These are phyloP conservation scores for Trametes pubescens DNA, from an alignment of 1,284 basidiomycete genomes.

Conservation along the genomic window DNA sequence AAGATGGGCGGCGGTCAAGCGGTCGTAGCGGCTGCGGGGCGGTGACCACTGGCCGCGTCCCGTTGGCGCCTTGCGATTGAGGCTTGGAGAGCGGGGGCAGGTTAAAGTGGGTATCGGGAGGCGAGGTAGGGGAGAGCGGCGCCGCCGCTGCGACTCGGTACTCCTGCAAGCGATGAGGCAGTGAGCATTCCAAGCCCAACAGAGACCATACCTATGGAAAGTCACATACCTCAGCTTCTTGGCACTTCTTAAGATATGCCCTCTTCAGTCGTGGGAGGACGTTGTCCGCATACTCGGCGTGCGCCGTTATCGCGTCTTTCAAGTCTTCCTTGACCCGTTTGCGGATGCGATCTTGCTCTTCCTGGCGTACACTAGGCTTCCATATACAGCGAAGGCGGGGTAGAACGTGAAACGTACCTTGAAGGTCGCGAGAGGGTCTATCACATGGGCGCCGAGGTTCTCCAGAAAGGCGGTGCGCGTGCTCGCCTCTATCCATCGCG, in stretches of 20 bases:
- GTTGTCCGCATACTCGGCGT: conserved; percentile 82
- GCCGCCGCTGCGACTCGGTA: conserved; percentile 59
- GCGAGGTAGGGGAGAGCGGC: conserved; percentile 38
- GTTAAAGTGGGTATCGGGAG: conserved; percentile 37
- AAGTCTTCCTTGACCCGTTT: conserved; percentile 91
- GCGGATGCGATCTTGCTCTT: conserved; percentile 87
- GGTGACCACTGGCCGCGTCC: conserved; percentile 56
- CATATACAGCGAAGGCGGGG: conserved; percentile 3
- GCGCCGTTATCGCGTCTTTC: conserved; percentile 75
- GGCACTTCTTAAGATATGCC: conserved; percentile 80
- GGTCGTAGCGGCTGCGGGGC: conserved; percentile 76
- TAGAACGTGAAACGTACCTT: conserved; percentile 56
- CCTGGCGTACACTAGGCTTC: conserved; percentile 51
- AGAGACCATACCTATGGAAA: not conserved
- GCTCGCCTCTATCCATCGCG: conserved; percentile 72
- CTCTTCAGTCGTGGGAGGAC: conserved; percentile 81
- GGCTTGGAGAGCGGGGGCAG: conserved; percentile 40
- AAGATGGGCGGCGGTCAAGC: conserved; percentile 77
- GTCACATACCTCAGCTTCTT: conserved; percentile 77
- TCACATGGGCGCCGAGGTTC: conserved; percentile 75
- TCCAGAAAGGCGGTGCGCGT: conserved; percentile 78
- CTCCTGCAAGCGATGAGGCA: conserved; percentile 54
- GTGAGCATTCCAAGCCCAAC: not conserved
- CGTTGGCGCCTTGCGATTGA: conserved; percentile 46
- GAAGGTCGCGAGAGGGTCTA: conserved; percentile 69